Evolutionary conservation across 2,329 filamentous ascomycete genomes (phyloP).

Genomic region (Aspergillus ruber): DNA sequence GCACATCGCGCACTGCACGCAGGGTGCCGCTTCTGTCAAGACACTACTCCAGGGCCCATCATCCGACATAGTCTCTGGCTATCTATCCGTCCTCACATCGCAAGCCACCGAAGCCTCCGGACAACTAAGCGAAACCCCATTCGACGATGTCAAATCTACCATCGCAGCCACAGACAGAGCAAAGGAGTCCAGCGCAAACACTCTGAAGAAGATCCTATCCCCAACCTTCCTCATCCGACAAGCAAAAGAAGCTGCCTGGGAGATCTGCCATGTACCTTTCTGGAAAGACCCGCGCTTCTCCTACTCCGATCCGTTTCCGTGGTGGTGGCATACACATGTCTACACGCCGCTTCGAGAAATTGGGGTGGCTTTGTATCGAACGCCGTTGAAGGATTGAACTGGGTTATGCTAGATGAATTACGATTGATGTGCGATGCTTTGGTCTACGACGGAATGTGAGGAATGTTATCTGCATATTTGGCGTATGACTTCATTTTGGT

Average conservation of each 20-base stretch:
- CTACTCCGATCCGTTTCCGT: slow-evolving; percentile 51
- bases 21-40: slow-evolving; percentile 20
- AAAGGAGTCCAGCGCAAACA: background rate
- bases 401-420: background rate
- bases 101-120: slow-evolving; percentile 6
- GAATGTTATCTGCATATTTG: no score
- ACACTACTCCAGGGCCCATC: slow-evolving; percentile 26
- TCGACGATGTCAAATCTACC: slow-evolving; percentile 1
- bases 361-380: slow-evolving; percentile 31
- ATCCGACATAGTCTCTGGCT: slow-evolving; percentile 18
- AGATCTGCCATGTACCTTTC: slow-evolving; percentile 34
- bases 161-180: slow-evolving; percentile 1
- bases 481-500: no score
- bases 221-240: slow-evolving; percentile 8
- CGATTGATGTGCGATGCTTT: background rate
- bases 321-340: slow-evolving; percentile 52
- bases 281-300: slow-evolving; percentile 54
- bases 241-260: slow-evolving; percentile 11
- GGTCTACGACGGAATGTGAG: no score
- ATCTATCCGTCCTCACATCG: slow-evolving; percentile 19
- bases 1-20: slow-evolving; percentile 27
- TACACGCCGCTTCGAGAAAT: slow-evolving; percentile 30
- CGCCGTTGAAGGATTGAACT: background rate
- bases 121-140: slow-evolving; percentile 6
- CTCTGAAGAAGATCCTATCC: background rate